Evolutionary conservation across 1,139 yeast genomes (phyloP).

Genomic region (Diutina siamensis): DNA sequence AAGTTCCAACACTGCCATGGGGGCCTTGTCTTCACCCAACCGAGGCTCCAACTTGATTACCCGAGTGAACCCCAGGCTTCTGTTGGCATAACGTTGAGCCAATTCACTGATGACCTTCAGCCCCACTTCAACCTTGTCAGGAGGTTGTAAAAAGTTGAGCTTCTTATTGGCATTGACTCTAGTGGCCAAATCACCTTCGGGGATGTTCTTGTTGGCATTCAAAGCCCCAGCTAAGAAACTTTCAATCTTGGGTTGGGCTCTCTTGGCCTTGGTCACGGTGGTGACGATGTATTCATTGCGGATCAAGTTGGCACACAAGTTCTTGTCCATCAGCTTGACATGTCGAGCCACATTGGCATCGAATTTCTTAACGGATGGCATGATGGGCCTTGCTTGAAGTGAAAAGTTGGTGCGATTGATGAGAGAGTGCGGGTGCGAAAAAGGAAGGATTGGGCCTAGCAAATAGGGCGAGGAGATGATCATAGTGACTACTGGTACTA

Average conservation of each 20-base stretch:
- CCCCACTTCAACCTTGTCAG: constrained; percentile 28
- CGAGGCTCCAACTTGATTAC: constrained; percentile 78
- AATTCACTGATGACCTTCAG: constrained; percentile 57
- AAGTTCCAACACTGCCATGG: constrained; percentile 78
- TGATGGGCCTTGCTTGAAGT: constrained; percentile 8
- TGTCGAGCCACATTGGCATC: constrained; percentile 35
- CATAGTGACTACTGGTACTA: too few species aligned
- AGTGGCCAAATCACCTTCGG: neutral
- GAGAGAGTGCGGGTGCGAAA: neutral
- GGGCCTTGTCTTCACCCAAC: constrained; percentile 77
- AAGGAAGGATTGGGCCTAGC: neutral
- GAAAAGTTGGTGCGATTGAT: neutral
- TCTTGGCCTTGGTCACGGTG: constrained; percentile 33
- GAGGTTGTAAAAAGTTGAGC: constrained; percentile 28
- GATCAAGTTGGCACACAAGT: constrained; percentile 32
- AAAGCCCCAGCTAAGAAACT: constrained; percentile 25
- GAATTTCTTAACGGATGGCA: constrained; percentile 35
- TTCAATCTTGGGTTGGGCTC: constrained; percentile 36
- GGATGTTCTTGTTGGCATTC: constrained; percentile 10
- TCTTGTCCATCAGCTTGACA: constrained; percentile 34
- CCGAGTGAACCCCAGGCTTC: constrained; percentile 81
- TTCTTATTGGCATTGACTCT: constrained; percentile 12
- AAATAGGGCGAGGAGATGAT: too few species aligned
- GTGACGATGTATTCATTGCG: constrained; percentile 37
- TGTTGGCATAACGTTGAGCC: constrained; percentile 45